phyloP scores from a whole-genome alignment of 2,329 filamentous ascomycete genomes.

The Fusarium pseudocircinatum region DNA sequence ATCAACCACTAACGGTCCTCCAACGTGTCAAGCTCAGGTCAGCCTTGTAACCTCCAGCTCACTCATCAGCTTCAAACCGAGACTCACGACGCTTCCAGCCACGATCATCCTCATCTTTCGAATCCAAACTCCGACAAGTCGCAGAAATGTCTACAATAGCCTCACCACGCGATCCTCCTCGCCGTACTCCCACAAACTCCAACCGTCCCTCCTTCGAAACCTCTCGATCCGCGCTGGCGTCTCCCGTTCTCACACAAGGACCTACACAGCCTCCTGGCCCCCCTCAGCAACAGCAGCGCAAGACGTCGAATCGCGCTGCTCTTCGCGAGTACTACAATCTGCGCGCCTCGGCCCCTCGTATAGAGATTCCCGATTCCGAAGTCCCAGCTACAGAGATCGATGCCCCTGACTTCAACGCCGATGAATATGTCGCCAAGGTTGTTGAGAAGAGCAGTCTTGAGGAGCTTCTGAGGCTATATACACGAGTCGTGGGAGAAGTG shows the following conservation, averaged over 20 bases:
- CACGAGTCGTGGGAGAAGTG: conserved; percentile 80
- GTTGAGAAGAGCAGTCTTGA: conserved; percentile 71
- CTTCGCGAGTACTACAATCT: conserved; percentile 96
- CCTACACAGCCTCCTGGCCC: conserved; percentile 11
- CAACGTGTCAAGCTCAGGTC: conserved; percentile 33
- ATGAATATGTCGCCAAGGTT: conserved; percentile 71
- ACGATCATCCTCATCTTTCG: neutral
- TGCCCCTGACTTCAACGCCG: conserved; percentile 74
- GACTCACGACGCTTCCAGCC: neutral
- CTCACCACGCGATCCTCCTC: conserved; percentile 68
- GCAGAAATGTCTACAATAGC: conserved; percentile 71
- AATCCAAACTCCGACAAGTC: neutral
- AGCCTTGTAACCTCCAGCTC: conserved; percentile 28
- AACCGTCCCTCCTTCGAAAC: conserved; percentile 77
- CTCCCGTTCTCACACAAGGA: conserved; percentile 52
- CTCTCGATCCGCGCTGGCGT: conserved; percentile 67
- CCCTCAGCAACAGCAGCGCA: conserved; percentile 41
- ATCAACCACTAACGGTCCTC: conserved; percentile 28
- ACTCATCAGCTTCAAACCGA: neutral
- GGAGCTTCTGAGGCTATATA: conserved; percentile 76
- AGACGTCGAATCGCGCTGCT: conserved; percentile 79
- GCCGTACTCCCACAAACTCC: conserved; percentile 74
- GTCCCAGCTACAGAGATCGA: conserved; percentile 79
- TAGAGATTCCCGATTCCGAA: conserved; percentile 62
- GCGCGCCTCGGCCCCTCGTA: conserved; percentile 52